Evolutionary conservation across 1,139 yeast genomes (phyloP).

Genomic region (Candida pseudoviswanathii): DNA sequence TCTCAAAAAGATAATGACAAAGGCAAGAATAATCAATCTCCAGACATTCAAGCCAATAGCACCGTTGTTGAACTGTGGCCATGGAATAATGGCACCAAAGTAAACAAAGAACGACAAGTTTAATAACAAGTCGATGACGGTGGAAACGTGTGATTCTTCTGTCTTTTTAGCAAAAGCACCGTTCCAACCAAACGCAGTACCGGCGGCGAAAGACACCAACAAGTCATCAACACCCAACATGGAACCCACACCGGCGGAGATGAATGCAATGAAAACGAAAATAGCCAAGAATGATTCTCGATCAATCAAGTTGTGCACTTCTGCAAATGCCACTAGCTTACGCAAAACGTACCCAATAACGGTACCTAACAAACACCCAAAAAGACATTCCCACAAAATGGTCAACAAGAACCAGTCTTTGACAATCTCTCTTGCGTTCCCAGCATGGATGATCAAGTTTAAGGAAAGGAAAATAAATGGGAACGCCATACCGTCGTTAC

Average conservation of each 20-base stretch:
- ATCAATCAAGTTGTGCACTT: slow-evolving; percentile 73
- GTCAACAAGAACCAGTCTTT: slow-evolving; percentile 85
- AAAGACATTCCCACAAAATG: slow-evolving; percentile 81
- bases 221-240: slow-evolving; percentile 92
- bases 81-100: slow-evolving; percentile 93
- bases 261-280: slow-evolving; percentile 80
- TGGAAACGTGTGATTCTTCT: slow-evolving; percentile 89
- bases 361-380: slow-evolving; percentile 81
- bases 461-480: slow-evolving; percentile 86
- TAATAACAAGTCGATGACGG: slow-evolving; percentile 82
- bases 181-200: slow-evolving; percentile 96
- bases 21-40: slow-evolving; percentile 79
- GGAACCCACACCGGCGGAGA: slow-evolving; percentile 93
- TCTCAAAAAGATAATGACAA: slow-evolving; percentile 81
- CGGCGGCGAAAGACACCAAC: slow-evolving; percentile 92
- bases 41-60: slow-evolving; percentile 75
- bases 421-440: slow-evolving; percentile 67
- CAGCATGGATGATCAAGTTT: slow-evolving; percentile 65
- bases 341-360: slow-evolving; percentile 77
- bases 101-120: slow-evolving; percentile 90
- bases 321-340: slow-evolving; percentile 78
- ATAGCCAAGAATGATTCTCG: slow-evolving; percentile 92
- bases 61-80: slow-evolving; percentile 77
- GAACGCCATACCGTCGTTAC: slow-evolving; percentile 98
- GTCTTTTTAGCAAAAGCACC: slow-evolving; percentile 89